These are phyloP conservation scores for Mycena polygramma DNA, from an alignment of 768 basidiomycete genomes.

Conservation along the genomic window DNA sequence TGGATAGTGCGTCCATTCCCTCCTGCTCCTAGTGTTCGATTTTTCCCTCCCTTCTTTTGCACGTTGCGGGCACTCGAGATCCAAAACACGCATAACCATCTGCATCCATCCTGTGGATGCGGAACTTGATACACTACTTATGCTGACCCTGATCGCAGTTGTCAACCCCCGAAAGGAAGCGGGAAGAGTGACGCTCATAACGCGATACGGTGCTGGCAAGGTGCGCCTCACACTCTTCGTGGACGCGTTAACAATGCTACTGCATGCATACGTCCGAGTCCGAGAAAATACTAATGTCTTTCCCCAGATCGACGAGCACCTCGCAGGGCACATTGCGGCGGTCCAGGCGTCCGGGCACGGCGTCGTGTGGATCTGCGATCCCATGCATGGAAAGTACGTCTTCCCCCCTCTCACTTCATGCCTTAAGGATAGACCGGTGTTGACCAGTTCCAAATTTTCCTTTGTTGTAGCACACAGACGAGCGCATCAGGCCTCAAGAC, in stretches of 20 bases:
- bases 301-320: slow-evolving; percentile 76
- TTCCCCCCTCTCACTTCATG: too few species aligned
- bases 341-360: slow-evolving; percentile 88
- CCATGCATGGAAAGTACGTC: slow-evolving; percentile 98
- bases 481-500: slow-evolving; percentile 89
- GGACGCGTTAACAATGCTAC: neutral
- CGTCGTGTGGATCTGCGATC: slow-evolving; percentile 95
- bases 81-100: too few species aligned
- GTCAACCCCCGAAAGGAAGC: slow-evolving; percentile 88
- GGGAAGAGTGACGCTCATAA: slow-evolving; percentile 91
- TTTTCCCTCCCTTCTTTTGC: neutral
- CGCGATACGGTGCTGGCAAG: slow-evolving; percentile 92
- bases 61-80: too few species aligned
- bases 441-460: neutral
- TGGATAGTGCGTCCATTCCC: slow-evolving; percentile 72
- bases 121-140: too few species aligned
- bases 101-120: too few species aligned
- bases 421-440: too few species aligned
- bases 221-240: slow-evolving; percentile 49
- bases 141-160: slow-evolving; percentile 59
- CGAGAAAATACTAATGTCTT: neutral
- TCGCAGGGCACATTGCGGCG: slow-evolving; percentile 84
- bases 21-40: neutral
- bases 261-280: too few species aligned
- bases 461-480: slow-evolving; percentile 76